Percentiles rank a stretch among this genome's conserved stretches.
Evolutionary conservation across 495 filamentous ascomycete genomes (phyloP).

Genomic region (Rhizodiscina lignyota): DNA sequence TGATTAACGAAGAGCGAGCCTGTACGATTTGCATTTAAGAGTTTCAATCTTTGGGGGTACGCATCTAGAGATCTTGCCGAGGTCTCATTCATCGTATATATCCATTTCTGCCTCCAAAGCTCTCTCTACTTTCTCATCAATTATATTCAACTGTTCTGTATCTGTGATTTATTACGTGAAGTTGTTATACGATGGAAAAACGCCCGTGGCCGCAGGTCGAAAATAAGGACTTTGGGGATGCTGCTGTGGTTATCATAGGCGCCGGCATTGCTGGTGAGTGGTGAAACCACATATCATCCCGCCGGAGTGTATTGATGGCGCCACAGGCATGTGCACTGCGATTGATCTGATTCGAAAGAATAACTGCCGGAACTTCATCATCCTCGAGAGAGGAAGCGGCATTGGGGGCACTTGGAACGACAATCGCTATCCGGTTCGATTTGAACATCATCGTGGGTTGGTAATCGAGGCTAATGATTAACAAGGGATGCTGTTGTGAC

Average conservation of each 20-base stretch:
- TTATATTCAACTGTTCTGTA: too few species aligned
- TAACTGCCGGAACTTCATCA: conserved; percentile 36
- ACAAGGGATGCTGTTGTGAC: conserved; percentile 6
- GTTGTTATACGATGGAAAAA: too few species aligned
- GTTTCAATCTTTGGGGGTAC: too few species aligned
- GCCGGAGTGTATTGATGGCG: not conserved
- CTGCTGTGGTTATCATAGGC: conserved; percentile 37
- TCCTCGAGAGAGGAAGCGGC: conserved; percentile 34
- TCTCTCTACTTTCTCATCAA: too few species aligned
- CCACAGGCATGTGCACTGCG: conserved; percentile 31
- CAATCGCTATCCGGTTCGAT: conserved; percentile 35
- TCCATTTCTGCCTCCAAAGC: too few species aligned
- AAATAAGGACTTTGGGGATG: conserved; percentile 24
- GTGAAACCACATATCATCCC: not conserved
- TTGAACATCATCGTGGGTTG: conserved; percentile 30
- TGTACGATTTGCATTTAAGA: too few species aligned
- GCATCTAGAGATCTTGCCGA: too few species aligned
- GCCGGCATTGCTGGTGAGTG: conserved; percentile 31
- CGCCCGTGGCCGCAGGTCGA: conserved; percentile 18
- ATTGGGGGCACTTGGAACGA: conserved; percentile 41
- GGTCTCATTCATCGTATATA: too few species aligned
- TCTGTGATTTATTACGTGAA: too few species aligned
- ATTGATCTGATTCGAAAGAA: conserved; percentile 38
- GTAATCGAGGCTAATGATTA: not conserved
- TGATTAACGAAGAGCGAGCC: too few species aligned